phyloP scores from a whole-genome alignment of 208 protist species.

The Trypanosomatidae sp. region DNA sequence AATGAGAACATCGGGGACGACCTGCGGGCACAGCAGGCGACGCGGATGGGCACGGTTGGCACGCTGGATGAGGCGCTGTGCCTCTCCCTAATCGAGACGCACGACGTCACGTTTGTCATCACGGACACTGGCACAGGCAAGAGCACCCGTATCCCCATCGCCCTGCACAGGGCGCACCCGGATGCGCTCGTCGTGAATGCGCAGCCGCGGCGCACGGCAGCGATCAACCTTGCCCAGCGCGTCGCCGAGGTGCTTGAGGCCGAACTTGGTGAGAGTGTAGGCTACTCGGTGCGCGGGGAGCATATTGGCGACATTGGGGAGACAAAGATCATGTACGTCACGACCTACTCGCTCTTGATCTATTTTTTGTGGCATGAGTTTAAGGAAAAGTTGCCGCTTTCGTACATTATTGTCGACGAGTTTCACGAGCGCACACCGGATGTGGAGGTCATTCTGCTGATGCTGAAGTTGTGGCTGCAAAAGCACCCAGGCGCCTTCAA shows the following conservation, averaged over 20 bases:
- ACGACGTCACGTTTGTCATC: constrained; percentile 87
- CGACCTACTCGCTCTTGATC: constrained; percentile 87
- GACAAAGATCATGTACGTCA: constrained; percentile 86
- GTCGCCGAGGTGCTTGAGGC: constrained; percentile 53
- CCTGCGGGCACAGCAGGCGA: constrained; percentile 37
- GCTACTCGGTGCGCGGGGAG: constrained; percentile 85
- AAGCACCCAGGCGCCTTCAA: constrained; percentile 67
- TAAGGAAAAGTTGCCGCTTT: constrained; percentile 58
- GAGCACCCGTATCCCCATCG: constrained; percentile 83
- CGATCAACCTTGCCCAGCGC: constrained; percentile 79
- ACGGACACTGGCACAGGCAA: constrained; percentile 91
- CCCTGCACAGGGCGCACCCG: constrained; percentile 47
- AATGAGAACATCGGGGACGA: constrained; percentile 29
- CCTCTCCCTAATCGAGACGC: constrained; percentile 52
- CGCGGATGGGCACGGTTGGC: constrained; percentile 35
- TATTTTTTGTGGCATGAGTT: constrained; percentile 61
- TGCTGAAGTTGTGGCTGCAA: constrained; percentile 83
- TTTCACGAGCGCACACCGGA: constrained; percentile 96
- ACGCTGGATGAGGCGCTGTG: constrained; percentile 60
- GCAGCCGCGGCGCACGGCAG: constrained; percentile 78
- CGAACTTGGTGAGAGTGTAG: constrained; percentile 54
- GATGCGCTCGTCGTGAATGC: constrained; percentile 58
- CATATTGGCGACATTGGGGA: constrained; percentile 63
- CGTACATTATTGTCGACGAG: constrained; percentile 94
- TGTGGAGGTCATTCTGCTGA: constrained; percentile 87